Evolutionary conservation across 2,329 filamentous ascomycete species (phyloP).

Genomic region (Amylocarpus encephaloides): DNA sequence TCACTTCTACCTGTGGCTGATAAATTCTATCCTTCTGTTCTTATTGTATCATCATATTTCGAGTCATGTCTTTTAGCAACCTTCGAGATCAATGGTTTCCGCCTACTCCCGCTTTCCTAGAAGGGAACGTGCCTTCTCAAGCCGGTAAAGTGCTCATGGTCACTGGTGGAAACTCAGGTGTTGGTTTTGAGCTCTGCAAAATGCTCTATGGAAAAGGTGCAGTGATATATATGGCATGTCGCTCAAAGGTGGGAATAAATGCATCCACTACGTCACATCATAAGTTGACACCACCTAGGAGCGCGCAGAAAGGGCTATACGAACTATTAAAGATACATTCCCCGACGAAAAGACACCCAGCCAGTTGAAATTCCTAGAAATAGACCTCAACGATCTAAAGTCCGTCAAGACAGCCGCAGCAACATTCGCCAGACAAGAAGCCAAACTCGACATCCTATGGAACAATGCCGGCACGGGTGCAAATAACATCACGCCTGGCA

Average conservation of each 20-base stretch:
- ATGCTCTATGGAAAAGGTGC: constrained; percentile 35
- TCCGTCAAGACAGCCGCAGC: constrained; percentile 32
- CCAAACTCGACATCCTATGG: constrained; percentile 34
- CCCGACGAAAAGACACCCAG: too few relatives aligned
- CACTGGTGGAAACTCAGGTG: constrained; percentile 10
- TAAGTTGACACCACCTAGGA: too few relatives aligned
- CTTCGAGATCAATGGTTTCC: constrained; percentile 18
- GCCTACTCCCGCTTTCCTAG: constrained; percentile 35
- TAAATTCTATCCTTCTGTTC: too few relatives aligned
- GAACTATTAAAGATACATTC: too few relatives aligned
- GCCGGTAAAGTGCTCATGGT: constrained; percentile 10
- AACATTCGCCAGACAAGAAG: constrained; percentile 31
- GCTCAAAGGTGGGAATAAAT: constrained; percentile 25
- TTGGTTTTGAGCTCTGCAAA: constrained; percentile 33
- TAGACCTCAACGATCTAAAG: constrained; percentile 33
- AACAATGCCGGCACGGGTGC: constrained; percentile 29
- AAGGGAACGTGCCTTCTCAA: constrained; percentile 26
- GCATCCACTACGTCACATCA: too few relatives aligned
- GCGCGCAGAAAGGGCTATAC: too few relatives aligned
- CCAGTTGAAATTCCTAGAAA: constrained; percentile 26
- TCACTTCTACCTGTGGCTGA: too few relatives aligned
- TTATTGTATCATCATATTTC: too few relatives aligned
- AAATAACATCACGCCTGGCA: constrained; percentile 4
- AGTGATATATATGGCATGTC: constrained; percentile 37
- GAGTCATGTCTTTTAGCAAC: too few relatives aligned